Conservation (phyloP, 1,284 basidiomycete species). For the Apiotrichum brassicae region DNA sequence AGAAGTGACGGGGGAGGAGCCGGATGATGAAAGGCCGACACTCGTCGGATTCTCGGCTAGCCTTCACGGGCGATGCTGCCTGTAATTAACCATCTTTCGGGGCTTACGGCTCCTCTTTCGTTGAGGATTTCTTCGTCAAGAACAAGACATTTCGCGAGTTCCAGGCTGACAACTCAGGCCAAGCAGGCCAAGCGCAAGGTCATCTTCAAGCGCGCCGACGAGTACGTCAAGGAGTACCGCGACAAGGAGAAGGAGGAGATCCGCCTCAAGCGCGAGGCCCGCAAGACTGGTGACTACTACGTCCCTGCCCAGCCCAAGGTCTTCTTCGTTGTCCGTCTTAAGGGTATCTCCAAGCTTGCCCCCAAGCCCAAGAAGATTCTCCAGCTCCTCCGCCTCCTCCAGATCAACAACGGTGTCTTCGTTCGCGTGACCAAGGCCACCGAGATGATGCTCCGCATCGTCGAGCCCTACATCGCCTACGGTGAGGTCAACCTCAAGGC, state of each 20-base stretch:
- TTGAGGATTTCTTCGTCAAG: slow-evolving; percentile 3
- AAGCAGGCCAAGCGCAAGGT: slow-evolving; percentile 88
- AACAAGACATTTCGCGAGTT: background rate
- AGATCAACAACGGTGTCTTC: slow-evolving; percentile 99
- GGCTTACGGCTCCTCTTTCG: slow-evolving; percentile 56
- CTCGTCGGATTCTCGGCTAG: slow-evolving; percentile 43
- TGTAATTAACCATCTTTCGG: slow-evolving; percentile 96
- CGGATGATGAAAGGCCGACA: slow-evolving; percentile 70
- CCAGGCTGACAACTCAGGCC: slow-evolving; percentile 54
- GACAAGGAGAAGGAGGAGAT: slow-evolving; percentile 93
- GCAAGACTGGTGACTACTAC: slow-evolving; percentile 91
- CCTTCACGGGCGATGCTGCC: slow-evolving; percentile 59
- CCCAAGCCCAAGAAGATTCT: slow-evolving; percentile 99
- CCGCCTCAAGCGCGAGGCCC: slow-evolving; percentile 87
- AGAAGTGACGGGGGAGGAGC: background rate
- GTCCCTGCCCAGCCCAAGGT: slow-evolving; percentile 95
- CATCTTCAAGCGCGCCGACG: slow-evolving; percentile 99
- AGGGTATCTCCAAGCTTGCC: slow-evolving; percentile 99
- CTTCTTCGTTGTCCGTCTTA: slow-evolving; percentile 95
- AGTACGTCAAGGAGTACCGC: slow-evolving; percentile 96
- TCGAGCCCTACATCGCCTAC: slow-evolving; percentile 96
- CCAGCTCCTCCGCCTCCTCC: slow-evolving; percentile 94
- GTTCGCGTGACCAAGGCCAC: slow-evolving; percentile 96
- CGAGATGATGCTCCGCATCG: slow-evolving; percentile 93
- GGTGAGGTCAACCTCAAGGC: slow-evolving; percentile 90